Evolutionary conservation across 2,329 filamentous ascomycete species (phyloP), one percentile per base, ranked within the genome.

Genomic region (Pleomassaria siparia): DNA sequence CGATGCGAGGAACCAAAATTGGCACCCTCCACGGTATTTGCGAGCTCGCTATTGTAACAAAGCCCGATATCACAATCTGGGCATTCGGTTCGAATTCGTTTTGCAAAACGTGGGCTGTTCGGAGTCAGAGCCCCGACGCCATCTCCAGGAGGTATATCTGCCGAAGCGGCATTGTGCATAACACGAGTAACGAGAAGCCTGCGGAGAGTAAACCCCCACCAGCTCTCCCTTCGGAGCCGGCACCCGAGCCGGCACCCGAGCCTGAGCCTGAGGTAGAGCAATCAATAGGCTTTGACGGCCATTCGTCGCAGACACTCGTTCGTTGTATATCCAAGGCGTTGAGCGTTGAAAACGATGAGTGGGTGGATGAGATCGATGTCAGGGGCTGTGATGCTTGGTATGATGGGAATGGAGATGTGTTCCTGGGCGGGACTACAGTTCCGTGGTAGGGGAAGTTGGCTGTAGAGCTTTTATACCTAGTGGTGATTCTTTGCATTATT

Each of bases 11-110:
- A 8, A 76, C 74, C 40, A 63, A 76, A 50, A 74, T 83, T 41
- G 78, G 74, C 0, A 70, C 51, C 2, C 65, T 80, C 18, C 54
- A 68, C 2, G 72, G 70, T 7, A 56, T 81, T 2, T 77, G 79
- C 20, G 80, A 82, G 51, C 54, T 84, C 9, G 72, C 77, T 0
- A 60, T 83, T 12, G 70, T 74, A 59, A 78, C 70, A 51, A 70
- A 53, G 40, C 71, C 57, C 24, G 70, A 74, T 16, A 69, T 81
- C 24, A 68, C 72, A 0, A 66, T 83, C n/a, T 82, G 79, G 77
- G 78, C 75, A 0, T 80, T 83, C 54, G 66, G 70, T 13, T 64
- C 67, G 1, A 59, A 72, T 28, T 76, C 76, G 0, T 62, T 72
- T 48, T 76, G 76, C 2, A 72, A 64, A 5, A 70, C 74, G 6